Evolutionary conservation across 225 moss, liverwort and hornwort species (phyloP), one percentile per base, ranked within the genome.

Genomic region (Bryoerythrophyllum caledonicum): DNA sequence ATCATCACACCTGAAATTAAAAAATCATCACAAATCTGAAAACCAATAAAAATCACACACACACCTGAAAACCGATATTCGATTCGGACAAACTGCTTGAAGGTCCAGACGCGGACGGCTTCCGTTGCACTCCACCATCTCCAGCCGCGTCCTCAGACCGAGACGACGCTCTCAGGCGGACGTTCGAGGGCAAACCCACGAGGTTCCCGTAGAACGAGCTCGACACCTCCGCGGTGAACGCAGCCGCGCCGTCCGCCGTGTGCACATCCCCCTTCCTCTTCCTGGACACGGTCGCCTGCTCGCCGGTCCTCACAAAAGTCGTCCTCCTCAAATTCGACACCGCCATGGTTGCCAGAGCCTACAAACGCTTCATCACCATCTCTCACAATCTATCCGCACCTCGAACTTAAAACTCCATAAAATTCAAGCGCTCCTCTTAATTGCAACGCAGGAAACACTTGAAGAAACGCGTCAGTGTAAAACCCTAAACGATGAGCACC

Each of bases 181-280:
- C 77, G 20, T 85, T 85, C 11, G 82, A 72, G 44, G 84, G 87
- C 72, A 88, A 65, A 19, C 82, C 85, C 32, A 82, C 85, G 19
- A 88, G 85, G 59, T 67, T 62, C 21, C 85, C 78, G 65, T 82
- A 88, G 34, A 84, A 82, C 25, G 87, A 85, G 54, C 80, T 82
- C 16, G 87, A 82, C 65, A 82, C 85, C 72, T 82, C 87, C 9
- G 82, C 72, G 2, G 87, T 85, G 62, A 85, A 88, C 28, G 85
- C 82, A 49, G 75, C 74, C 63, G 79, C 82, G 63, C 77, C 79
- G 21, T 76, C 53, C 49, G 75, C 68, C 40, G 85, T 80, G 23
- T 75, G 85, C 63, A 88, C 69, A 21, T 62, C 28, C 48, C 81
- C 81, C 75, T 82, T 80, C 73, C 80, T 74, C 72, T 82, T 82